Base-by-base conservation (phyloP, 139 green algal species). In the Chlamydomonas asymmetrica region DNA sequence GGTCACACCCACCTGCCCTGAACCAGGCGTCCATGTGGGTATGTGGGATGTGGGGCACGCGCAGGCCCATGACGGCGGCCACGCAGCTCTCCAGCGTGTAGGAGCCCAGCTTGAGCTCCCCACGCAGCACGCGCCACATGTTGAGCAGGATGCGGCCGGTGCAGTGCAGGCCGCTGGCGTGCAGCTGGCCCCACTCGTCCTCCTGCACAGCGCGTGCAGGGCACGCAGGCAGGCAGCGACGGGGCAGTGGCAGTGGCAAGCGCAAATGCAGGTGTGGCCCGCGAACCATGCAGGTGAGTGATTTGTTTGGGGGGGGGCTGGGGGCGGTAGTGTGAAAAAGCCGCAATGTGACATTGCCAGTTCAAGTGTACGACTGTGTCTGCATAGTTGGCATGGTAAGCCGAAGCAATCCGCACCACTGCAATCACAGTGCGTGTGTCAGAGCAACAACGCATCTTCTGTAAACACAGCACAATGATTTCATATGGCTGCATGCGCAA, bases 121-220 rank as follows among this genome's bases (percentile, higher is more conserved):
- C 75, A 3, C 64, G 70, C 66, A 89, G 91, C 69, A 97, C 64
- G 13, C 94, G 83, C 95, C 96, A 99, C 43, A 97, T 74, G 82
- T 98, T 99, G 74, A 99, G 86, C 43, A 98, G 70, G n/a, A 98
- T 88, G 49, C 96, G 90, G 9, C 96, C 96, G 37, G 85, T 92
- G 63, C 56, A 86, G 79, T 89, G 81, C 25, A 88, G 10, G 29
- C 86, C 86, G 52, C 74, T 88, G 31, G 80, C 87, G 37, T 94
- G 85, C 59, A 84, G 74, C 52, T 66, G 73, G 8, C 91, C 95
- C 83, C 94, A 98, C 70, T 94, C 88, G 66, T 98, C 92, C 2
- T 88, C 80, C 66, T 88, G 65, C 35, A 72, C n/a, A n/a, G n/a
- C n/a, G n/a, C n/a, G n/a, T n/a, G n/a, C n/a, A n/a, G n/a, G n/a